Evolutionary conservation across 768 basidiomycete genomes (phyloP).

Genomic region (Lactarius psammicola): DNA sequence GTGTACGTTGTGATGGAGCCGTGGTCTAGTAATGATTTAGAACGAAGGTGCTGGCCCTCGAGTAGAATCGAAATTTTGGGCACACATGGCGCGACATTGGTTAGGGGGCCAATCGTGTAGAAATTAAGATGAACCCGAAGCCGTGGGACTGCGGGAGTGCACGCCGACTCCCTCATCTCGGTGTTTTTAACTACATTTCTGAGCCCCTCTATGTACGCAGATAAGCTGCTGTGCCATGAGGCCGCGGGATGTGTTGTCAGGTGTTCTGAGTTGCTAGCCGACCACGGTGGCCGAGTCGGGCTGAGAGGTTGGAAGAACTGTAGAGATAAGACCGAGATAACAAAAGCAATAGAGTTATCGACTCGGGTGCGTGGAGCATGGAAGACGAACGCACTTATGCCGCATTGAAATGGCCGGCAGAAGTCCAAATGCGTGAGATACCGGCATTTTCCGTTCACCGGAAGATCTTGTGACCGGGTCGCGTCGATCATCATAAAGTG

Average conservation of each 20-base stretch:
- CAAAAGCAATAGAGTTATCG: too few species aligned
- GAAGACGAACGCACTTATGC: too few species aligned
- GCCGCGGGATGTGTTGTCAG: not conserved
- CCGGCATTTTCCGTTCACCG: not conserved
- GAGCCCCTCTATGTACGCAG: not conserved
- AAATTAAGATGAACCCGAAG: not conserved
- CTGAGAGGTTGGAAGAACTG: not conserved
- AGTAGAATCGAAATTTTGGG: not conserved
- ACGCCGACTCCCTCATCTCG: not conserved
- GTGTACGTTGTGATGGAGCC: not conserved
- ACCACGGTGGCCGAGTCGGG: not conserved
- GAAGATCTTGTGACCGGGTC: slow-evolving; percentile 1
- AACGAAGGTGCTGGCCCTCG: not conserved
- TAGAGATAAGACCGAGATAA: not conserved
- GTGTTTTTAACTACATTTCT: too few species aligned
- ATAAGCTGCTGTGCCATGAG: not conserved
- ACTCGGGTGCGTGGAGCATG: too few species aligned
- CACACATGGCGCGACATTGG: not conserved
- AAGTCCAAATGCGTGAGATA: not conserved
- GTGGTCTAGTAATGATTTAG: not conserved
- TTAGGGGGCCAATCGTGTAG: not conserved
- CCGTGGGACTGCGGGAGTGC: not conserved
- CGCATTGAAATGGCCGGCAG: not conserved
- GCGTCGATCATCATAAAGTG: slow-evolving; percentile 3
- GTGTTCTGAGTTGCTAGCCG: not conserved